These are phyloP conservation scores for Aspergillus conjunctus DNA, from an alignment of 495 filamentous ascomycete species.

Conservation along the genomic window DNA sequence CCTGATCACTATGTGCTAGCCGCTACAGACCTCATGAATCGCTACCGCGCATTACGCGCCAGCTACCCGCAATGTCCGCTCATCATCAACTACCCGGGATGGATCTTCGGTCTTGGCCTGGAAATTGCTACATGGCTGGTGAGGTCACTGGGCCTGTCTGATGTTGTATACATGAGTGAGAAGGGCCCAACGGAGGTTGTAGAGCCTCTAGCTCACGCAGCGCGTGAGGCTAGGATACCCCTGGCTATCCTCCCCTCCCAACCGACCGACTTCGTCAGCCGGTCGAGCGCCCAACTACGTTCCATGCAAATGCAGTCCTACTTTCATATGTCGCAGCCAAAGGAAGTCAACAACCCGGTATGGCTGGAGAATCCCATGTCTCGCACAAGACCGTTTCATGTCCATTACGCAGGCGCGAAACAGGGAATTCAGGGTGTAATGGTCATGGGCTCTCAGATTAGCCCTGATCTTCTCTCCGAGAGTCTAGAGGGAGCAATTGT, in stretches of 20 bases:
- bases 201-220: slow-evolving; percentile 51
- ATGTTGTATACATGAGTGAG: slow-evolving; percentile 75
- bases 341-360: slow-evolving; percentile 35
- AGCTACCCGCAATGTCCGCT: slow-evolving; percentile 57
- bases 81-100: slow-evolving; percentile 80
- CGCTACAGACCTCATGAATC: slow-evolving; percentile 65
- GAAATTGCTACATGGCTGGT: slow-evolving; percentile 70
- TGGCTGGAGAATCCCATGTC: slow-evolving; percentile 56
- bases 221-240: slow-evolving; percentile 34
- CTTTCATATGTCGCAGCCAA: slow-evolving; percentile 59
- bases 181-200: slow-evolving; percentile 68
- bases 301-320: slow-evolving; percentile 83
- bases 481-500: slow-evolving; percentile 62
- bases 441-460: slow-evolving; percentile 53
- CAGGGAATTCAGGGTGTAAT: slow-evolving; percentile 56
- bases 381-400: slow-evolving; percentile 52
- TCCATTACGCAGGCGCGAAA: slow-evolving; percentile 54
- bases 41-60: slow-evolving; percentile 55
- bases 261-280: slow-evolving; percentile 60
- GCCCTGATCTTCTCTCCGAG: slow-evolving; percentile 49
- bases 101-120: slow-evolving; percentile 76
- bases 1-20: slow-evolving; percentile 70
- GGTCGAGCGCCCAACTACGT: slow-evolving; percentile 68
- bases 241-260: slow-evolving; percentile 57
- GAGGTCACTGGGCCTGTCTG: slow-evolving; percentile 46